phyloP scores from a whole-genome alignment of 2,329 filamentous ascomycete species.

The Neophaeococcomyces mojaviensis region DNA sequence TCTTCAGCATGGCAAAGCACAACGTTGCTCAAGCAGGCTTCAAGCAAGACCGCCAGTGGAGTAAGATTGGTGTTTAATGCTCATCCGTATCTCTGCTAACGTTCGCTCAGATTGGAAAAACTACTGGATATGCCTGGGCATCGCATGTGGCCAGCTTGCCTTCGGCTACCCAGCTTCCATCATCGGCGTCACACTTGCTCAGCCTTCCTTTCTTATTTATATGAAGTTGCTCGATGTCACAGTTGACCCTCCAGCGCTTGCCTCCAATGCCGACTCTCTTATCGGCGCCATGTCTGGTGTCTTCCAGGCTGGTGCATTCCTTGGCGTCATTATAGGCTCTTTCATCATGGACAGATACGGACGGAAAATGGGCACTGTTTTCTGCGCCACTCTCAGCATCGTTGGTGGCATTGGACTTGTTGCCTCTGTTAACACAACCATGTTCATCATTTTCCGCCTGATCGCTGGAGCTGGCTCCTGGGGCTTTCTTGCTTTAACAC shows the following conservation, averaged over 20 bases:
- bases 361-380: slow-evolving; percentile 44
- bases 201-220: slow-evolving; percentile 4
- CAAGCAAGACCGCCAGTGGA: too few species aligned
- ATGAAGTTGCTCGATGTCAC: slow-evolving; percentile 4
- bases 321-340: slow-evolving; percentile 10
- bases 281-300: slow-evolving; percentile 14
- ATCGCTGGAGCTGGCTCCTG: slow-evolving; percentile 12
- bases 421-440: slow-evolving; percentile 5
- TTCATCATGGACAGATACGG: slow-evolving; percentile 41
- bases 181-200: slow-evolving; percentile 4
- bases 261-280: background rate
- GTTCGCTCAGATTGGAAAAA: slow-evolving; percentile 6
- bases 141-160: slow-evolving; percentile 12
- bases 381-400: slow-evolving; percentile 7
- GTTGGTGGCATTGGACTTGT: slow-evolving; percentile 8
- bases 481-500: slow-evolving; percentile 10
- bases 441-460: slow-evolving; percentile 12
- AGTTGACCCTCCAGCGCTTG: background rate
- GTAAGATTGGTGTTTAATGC: too few species aligned
- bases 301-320: slow-evolving; percentile 5
- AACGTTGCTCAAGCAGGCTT: too few species aligned
- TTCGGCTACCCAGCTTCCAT: slow-evolving; percentile 9
- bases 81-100: too few species aligned
- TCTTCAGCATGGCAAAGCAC: too few species aligned
- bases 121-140: slow-evolving; percentile 11